Percentiles rank a stretch among this genome's conserved stretches.
These are phyloP conservation scores for Fremontodendron californicum DNA, from an alignment of 345 rosid species.

Conservation along the genomic window DNA sequence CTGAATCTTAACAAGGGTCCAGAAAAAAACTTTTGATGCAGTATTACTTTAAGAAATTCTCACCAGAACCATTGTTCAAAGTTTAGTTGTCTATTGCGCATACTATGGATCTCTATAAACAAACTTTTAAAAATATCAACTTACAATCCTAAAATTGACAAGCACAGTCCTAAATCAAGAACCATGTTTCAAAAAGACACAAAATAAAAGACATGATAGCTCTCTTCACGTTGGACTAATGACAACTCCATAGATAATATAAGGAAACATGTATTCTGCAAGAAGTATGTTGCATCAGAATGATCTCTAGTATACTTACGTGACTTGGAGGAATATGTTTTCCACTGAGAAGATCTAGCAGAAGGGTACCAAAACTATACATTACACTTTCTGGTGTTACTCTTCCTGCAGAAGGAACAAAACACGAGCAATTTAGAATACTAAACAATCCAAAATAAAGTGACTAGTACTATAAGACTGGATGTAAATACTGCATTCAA, in stretches of 20 bases:
- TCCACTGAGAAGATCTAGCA: slow-evolving; percentile 96
- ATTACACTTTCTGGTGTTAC: slow-evolving; percentile 93
- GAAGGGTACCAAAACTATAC: slow-evolving; percentile 92
- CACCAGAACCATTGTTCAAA: neutral
- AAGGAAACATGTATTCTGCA: neutral
- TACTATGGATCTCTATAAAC: neutral
- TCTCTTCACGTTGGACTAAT: neutral
- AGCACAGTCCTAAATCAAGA: neutral
- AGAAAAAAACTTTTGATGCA: neutral
- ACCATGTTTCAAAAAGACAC: neutral
- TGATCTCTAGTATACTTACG: slow-evolving; percentile 42
- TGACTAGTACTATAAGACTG: neutral
- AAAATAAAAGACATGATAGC: neutral
- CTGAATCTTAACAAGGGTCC: neutral
- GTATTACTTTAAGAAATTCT: slow-evolving; percentile 3
- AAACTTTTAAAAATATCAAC: neutral
- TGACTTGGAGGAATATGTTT: slow-evolving; percentile 95
- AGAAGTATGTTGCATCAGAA: neutral
- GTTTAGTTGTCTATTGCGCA: neutral
- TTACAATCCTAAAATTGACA: neutral
- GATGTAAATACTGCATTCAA: neutral
- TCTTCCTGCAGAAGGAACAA: slow-evolving; percentile 50
- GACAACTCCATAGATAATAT: neutral
- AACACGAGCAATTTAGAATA: neutral
- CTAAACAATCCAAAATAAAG: neutral